These are phyloP conservation scores for Xylaria sp. DNA, from an alignment of 2,329 filamentous ascomycete genomes.

Conservation along the genomic window DNA sequence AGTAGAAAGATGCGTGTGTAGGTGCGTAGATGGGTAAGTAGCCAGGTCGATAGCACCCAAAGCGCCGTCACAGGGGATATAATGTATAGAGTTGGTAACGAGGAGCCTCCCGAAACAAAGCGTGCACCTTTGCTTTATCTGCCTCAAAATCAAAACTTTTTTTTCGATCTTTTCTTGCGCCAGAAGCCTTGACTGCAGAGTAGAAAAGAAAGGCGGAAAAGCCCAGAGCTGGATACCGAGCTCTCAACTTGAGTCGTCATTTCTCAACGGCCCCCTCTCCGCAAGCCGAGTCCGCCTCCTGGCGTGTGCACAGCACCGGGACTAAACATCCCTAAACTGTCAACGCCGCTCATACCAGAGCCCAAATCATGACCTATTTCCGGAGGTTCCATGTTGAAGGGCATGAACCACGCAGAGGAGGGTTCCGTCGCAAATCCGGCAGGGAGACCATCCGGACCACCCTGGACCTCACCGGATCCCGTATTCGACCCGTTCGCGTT, in stretches of 20 bases:
- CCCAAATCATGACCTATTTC: slow-evolving; percentile 55
- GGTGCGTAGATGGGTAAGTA: slow-evolving; percentile 10
- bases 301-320: slow-evolving; percentile 43
- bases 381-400: slow-evolving; percentile 86
- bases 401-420: slow-evolving; percentile 83
- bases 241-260: background rate
- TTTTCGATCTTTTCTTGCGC: background rate
- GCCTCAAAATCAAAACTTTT: background rate
- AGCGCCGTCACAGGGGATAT: background rate
- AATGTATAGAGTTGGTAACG: background rate
- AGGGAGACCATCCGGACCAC: slow-evolving; percentile 31
- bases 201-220: background rate
- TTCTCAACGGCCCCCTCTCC: slow-evolving; percentile 31
- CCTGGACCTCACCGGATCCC: slow-evolving; percentile 33
- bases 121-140: no score
- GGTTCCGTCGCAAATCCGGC: slow-evolving; percentile 44
- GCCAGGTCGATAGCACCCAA: slow-evolving; percentile 9
- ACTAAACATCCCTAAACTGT: slow-evolving; percentile 55
- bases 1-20: background rate
- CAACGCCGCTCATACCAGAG: slow-evolving; percentile 47
- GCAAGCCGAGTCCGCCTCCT: slow-evolving; percentile 28
- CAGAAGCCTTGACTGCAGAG: background rate
- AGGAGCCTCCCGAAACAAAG: background rate
- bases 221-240: background rate
- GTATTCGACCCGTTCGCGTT: slow-evolving; percentile 35